Evolutionary conservation across 441 rosid genomes (phyloP).

Genomic region (Corymbia citriodora): DNA sequence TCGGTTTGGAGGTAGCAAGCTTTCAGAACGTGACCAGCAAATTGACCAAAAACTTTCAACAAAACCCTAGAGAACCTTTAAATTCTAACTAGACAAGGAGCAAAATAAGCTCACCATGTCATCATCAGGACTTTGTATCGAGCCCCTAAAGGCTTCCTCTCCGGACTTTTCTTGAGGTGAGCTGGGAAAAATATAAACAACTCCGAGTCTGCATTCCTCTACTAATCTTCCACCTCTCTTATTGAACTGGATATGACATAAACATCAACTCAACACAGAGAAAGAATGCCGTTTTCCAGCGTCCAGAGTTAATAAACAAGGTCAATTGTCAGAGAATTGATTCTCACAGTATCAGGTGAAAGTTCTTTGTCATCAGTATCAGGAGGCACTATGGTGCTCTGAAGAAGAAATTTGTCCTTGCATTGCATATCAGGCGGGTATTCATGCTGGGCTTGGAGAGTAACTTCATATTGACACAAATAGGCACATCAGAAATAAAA

Average conservation of each 20-base stretch:
- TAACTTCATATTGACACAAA: conserved; percentile 37
- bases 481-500: not conserved
- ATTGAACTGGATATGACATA: not conserved
- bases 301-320: not conserved
- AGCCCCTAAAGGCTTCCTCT: not conserved
- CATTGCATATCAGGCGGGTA: conserved; percentile 88
- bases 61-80: not conserved
- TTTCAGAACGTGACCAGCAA: not conserved
- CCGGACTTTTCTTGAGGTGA: not conserved
- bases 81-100: not conserved
- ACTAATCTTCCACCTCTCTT: not conserved
- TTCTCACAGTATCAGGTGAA: conserved; percentile 72
- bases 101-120: not conserved
- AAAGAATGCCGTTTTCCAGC: not conserved
- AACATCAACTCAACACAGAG: not conserved
- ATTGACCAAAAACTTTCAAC: not conserved
- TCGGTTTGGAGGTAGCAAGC: not conserved
- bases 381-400: conserved; percentile 70
- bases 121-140: not conserved
- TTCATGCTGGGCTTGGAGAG: conserved; percentile 89
- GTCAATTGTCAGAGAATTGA: not conserved
- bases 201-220: not conserved
- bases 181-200: not conserved
- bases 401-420: conserved; percentile 95
- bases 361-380: conserved; percentile 85